These are phyloP conservation scores for Saprolegnia parasitica DNA, from an alignment of 352 stramenopile genomes.

Conservation along the genomic window DNA sequence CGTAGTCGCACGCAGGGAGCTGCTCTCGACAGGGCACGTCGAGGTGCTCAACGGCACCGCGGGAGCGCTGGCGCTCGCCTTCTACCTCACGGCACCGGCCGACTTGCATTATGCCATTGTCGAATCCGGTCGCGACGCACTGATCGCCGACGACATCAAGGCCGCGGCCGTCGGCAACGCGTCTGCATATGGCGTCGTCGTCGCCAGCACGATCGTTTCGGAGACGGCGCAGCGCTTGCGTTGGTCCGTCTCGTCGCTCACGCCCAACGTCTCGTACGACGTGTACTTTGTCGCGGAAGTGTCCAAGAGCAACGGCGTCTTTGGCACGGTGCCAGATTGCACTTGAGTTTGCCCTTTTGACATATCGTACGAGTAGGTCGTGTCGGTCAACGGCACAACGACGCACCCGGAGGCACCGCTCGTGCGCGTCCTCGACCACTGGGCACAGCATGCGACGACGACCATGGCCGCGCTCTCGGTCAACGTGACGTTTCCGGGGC, in stretches of 20 bases:
- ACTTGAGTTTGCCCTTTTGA: not conserved
- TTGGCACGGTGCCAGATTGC: conserved; percentile 35
- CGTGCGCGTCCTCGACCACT: conserved; percentile 30
- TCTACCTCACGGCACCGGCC: conserved; percentile 61
- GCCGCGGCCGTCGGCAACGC: conserved; percentile 31
- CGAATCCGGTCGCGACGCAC: conserved; percentile 33
- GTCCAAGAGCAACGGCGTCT: conserved; percentile 71
- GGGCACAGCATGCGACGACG: not conserved
- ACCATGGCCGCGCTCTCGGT: conserved; percentile 13
- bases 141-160: conserved; percentile 53
- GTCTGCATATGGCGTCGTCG: conserved; percentile 8
- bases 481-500: conserved; percentile 5
- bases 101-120: conserved; percentile 71
- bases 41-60: conserved; percentile 10
- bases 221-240: conserved; percentile 51
- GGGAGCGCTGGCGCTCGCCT: conserved; percentile 55
- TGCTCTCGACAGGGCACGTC: conserved; percentile 19
- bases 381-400: conserved; percentile 51
- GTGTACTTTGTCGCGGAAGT: conserved; percentile 81
- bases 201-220: conserved; percentile 45
- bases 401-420: conserved; percentile 50
- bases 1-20: conserved; percentile 21
- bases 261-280: conserved; percentile 66
- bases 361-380: conserved; percentile 32
- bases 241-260: conserved; percentile 39